phyloP scores from a whole-genome alignment of 2,329 filamentous ascomycete species.

The Ophiostoma perfectum region DNA sequence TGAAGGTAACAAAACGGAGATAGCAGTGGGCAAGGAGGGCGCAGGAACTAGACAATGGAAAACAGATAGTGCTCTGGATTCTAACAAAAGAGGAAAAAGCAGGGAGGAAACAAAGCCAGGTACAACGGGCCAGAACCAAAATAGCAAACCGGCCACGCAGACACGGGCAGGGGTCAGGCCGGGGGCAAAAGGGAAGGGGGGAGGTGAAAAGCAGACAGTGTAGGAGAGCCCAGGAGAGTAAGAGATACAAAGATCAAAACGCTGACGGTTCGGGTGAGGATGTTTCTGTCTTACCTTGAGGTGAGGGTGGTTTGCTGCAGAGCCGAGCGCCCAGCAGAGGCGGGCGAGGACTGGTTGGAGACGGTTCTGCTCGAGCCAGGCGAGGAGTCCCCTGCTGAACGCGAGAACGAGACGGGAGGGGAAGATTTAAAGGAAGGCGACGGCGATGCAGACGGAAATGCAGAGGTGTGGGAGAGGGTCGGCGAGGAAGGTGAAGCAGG shows the following conservation, averaged over 20 bases:
- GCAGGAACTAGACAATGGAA: neutral
- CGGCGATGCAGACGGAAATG: slow-evolving; percentile 12
- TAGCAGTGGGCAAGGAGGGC: neutral
- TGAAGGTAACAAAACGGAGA: neutral
- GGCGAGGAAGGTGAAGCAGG: slow-evolving; percentile 26
- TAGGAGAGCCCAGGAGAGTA: neutral
- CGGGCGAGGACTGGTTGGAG: slow-evolving; percentile 10
- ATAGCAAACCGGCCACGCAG: neutral
- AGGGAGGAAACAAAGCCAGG: slow-evolving; percentile 12
- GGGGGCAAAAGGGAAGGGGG: neutral
- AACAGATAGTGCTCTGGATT: neutral
- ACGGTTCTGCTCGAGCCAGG: slow-evolving; percentile 5
- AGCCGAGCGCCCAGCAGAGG: slow-evolving; percentile 23
- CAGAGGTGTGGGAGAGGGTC: slow-evolving; percentile 22
- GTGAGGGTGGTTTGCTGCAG: slow-evolving; percentile 22
- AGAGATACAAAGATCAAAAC: neutral
- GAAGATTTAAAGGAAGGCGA: slow-evolving; percentile 16
- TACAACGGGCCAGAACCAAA: slow-evolving; percentile 13
- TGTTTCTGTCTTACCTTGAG: slow-evolving; percentile 27
- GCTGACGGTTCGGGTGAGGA: neutral
- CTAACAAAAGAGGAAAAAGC: slow-evolving; percentile 2
- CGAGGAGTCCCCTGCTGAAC: slow-evolving; percentile 4
- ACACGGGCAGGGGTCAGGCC: slow-evolving; percentile 21
- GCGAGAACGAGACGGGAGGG: slow-evolving; percentile 19
- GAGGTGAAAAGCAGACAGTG: neutral